Conservation (phyloP, 2,329 filamentous ascomycete genomes). For the Ophiostoma tasmaniense region DNA sequence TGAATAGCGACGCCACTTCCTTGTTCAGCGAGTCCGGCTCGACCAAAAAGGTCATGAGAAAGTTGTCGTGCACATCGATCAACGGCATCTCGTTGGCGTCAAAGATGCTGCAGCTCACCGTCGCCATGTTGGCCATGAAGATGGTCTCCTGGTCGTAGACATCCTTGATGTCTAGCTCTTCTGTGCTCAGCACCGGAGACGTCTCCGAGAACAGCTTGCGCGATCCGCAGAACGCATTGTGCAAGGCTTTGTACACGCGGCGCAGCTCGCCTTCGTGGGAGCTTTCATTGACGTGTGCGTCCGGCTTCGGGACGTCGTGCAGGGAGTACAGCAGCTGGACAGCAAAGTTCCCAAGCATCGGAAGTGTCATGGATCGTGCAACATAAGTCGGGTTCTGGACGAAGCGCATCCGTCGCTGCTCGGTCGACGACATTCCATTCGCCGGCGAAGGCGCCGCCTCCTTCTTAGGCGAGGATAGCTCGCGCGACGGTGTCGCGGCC, state of each 20-base stretch:
- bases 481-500: not conserved
- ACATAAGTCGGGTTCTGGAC: slow-evolving; percentile 29
- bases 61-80: slow-evolving; percentile 36
- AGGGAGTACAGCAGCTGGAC: slow-evolving; percentile 32
- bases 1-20: slow-evolving; percentile 36
- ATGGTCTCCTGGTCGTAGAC: slow-evolving; percentile 33
- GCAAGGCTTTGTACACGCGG: slow-evolving; percentile 29
- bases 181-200: slow-evolving; percentile 27
- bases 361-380: slow-evolving; percentile 30
- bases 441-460: slow-evolving; percentile 10
- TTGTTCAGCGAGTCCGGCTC: slow-evolving; percentile 33
- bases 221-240: slow-evolving; percentile 27
- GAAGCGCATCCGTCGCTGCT: slow-evolving; percentile 29
- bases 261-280: slow-evolving; percentile 27
- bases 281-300: slow-evolving; percentile 25
- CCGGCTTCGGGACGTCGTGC: slow-evolving; percentile 28
- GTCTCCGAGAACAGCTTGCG: slow-evolving; percentile 29
- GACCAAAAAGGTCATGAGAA: slow-evolving; percentile 37
- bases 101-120: slow-evolving; percentile 35
- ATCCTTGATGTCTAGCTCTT: slow-evolving; percentile 33
- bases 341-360: slow-evolving; percentile 29
- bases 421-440: slow-evolving; percentile 20
- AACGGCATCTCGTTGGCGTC: slow-evolving; percentile 33
- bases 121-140: slow-evolving; percentile 42
- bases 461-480: not conserved